Evolutionary conservation across 495 filamentous ascomycete species (phyloP).

Genomic region (Stereocaulon alpinum): DNA sequence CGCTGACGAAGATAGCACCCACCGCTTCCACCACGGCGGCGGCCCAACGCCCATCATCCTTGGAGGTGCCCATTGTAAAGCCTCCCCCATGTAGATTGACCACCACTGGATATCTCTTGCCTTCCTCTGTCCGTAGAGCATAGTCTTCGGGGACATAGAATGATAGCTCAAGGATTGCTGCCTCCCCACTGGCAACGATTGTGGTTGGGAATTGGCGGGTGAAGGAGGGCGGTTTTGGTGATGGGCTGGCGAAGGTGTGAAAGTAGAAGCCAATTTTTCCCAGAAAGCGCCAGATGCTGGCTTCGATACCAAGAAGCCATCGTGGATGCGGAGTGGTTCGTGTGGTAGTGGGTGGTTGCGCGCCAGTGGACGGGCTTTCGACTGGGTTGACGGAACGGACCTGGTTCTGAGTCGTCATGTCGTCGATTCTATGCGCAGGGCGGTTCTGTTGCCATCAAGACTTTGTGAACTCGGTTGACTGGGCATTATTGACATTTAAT

Average conservation of each 20-base stretch:
- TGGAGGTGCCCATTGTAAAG: conserved; percentile 60
- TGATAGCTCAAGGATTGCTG: conserved; percentile 49
- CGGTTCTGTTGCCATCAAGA: too few species aligned
- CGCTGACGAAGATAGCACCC: conserved; percentile 55
- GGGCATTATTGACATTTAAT: too few species aligned
- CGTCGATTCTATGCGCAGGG: too few species aligned
- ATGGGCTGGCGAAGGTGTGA: conserved; percentile 56
- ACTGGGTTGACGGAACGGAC: not conserved
- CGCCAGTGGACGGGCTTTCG: not conserved
- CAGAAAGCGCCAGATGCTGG: conserved; percentile 64
- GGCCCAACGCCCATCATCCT: conserved; percentile 65
- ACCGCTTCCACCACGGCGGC: conserved; percentile 42
- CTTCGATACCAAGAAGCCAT: conserved; percentile 41
- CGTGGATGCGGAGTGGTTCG: conserved; percentile 19
- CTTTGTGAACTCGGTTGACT: too few species aligned
- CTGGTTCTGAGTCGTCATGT: too few species aligned
- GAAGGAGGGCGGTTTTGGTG: conserved; percentile 59
- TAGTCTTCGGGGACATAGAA: conserved; percentile 72
- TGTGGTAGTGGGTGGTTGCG: not conserved
- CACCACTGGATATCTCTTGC: conserved; percentile 45
- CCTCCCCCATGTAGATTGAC: conserved; percentile 74
- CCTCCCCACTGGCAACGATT: conserved; percentile 38
- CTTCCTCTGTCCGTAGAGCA: conserved; percentile 28
- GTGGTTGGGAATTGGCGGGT: conserved; percentile 50
- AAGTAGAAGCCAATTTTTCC: conserved; percentile 72